These are phyloP conservation scores for Starmerella vaccinii DNA, from an alignment of 805 yeast species.

Conservation along the genomic window DNA sequence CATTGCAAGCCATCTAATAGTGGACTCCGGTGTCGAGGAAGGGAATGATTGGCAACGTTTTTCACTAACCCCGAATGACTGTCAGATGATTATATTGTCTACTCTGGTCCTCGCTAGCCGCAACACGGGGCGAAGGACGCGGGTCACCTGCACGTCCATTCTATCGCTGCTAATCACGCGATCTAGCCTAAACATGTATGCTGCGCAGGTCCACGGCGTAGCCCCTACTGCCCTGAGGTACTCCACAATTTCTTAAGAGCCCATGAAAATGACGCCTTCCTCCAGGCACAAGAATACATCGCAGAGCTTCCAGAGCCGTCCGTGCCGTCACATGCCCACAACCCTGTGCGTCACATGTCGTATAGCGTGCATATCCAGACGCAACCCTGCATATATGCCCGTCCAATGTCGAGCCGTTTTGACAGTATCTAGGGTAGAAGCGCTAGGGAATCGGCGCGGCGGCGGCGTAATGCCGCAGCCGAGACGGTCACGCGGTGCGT, in stretches of 20 bases:
- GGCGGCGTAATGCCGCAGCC: no score
- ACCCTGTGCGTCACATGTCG: slow-evolving; percentile 2
- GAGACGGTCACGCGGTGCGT: no score
- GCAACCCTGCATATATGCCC: background rate
- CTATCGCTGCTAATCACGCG: background rate
- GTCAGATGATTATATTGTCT: slow-evolving; percentile 3
- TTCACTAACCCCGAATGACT: background rate
- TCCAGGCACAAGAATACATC: no score
- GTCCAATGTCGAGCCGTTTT: background rate
- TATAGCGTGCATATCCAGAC: background rate
- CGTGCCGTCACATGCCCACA: background rate
- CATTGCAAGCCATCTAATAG: slow-evolving; percentile 6
- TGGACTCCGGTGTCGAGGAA: background rate
- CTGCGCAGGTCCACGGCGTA: no score
- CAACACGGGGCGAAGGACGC: background rate
- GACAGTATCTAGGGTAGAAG: background rate
- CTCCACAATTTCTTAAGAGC: no score
- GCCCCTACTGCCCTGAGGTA: no score
- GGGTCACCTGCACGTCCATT: background rate
- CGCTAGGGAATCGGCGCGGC: no score
- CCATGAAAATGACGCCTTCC: no score
- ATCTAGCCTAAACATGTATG: no score
- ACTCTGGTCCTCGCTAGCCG: background rate
- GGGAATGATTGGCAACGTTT: slow-evolving; percentile 4
- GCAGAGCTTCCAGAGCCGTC: no score